A percentile compares a stretch with the other conserved stretches of the same genome.
phyloP scores from a whole-genome alignment of 805 yeast genomes.

The Candida qinlingensis region DNA sequence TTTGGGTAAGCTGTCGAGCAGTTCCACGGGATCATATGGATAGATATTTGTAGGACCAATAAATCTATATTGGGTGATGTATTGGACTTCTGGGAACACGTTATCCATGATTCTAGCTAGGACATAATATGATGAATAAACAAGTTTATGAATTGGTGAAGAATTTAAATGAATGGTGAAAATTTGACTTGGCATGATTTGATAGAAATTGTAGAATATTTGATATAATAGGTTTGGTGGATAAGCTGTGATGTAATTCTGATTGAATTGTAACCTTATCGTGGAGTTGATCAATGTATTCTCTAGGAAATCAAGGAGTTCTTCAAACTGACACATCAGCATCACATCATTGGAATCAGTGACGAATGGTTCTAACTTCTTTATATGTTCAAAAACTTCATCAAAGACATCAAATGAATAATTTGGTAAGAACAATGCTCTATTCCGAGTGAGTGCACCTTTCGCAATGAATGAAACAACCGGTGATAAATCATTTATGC shows the following conservation, averaged over 20 bases:
- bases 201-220: slow-evolving; percentile 12
- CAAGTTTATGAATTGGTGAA: slow-evolving; percentile 13
- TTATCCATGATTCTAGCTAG: slow-evolving; percentile 19
- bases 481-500: slow-evolving; percentile 14
- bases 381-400: slow-evolving; percentile 15
- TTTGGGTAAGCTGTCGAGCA: slow-evolving; percentile 5
- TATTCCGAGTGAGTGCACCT: slow-evolving; percentile 3
- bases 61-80: slow-evolving; percentile 16
- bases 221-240: slow-evolving; percentile 13
- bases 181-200: slow-evolving; percentile 17
- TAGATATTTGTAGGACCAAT: slow-evolving; percentile 22
- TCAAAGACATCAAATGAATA: slow-evolving; percentile 14
- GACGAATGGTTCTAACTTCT: slow-evolving; percentile 9
- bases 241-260: slow-evolving; percentile 12
- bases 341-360: slow-evolving; percentile 7
- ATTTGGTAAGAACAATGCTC: slow-evolving; percentile 17
- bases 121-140: slow-evolving; percentile 14
- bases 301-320: slow-evolving; percentile 9
- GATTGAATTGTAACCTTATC: not conserved
- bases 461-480: slow-evolving; percentile 11
- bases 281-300: slow-evolving; percentile 1
- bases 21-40: slow-evolving; percentile 14
- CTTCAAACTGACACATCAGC: slow-evolving; percentile 5
- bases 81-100: slow-evolving; percentile 21
- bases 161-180: slow-evolving; percentile 9